These are phyloP conservation scores for Metahyphopichia silvanorum DNA, from an alignment of 805 yeast species.

Conservation along the genomic window DNA sequence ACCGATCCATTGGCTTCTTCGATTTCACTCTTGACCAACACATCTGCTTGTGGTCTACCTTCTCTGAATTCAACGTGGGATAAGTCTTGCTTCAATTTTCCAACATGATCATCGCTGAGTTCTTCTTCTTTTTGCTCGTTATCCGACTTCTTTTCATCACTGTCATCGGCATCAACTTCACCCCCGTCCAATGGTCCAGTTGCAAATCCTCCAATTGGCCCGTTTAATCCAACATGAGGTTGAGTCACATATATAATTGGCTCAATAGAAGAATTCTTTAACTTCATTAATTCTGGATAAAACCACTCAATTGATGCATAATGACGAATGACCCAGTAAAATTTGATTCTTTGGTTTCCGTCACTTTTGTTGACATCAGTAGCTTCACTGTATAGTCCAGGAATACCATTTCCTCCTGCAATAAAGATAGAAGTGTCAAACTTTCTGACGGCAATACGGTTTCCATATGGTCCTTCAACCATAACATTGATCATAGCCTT, in stretches of 20 bases:
- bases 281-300: slow-evolving; percentile 28
- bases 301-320: slow-evolving; percentile 40
- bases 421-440: slow-evolving; percentile 17
- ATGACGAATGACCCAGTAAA: slow-evolving; percentile 40
- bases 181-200: slow-evolving; percentile 7
- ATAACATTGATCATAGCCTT: slow-evolving; percentile 25
- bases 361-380: slow-evolving; percentile 16
- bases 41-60: slow-evolving; percentile 41
- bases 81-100: slow-evolving; percentile 17
- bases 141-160: slow-evolving; percentile 3
- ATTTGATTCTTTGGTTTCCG: slow-evolving; percentile 15
- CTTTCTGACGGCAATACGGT: slow-evolving; percentile 18
- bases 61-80: slow-evolving; percentile 39
- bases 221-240: slow-evolving; percentile 13
- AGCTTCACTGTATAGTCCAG: slow-evolving; percentile 35
- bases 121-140: slow-evolving; percentile 4
- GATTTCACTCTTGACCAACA: slow-evolving; percentile 35
- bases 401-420: slow-evolving; percentile 42
- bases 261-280: slow-evolving; percentile 29
- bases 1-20: slow-evolving; percentile 33
- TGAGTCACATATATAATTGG: slow-evolving; percentile 42
- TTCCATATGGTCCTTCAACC: slow-evolving; percentile 43
- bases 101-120: slow-evolving; percentile 11
- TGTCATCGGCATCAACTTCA: slow-evolving; percentile 1
- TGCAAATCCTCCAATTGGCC: slow-evolving; percentile 1